A percentile compares a stretch with the other conserved stretches of the same genome.
Conservation (phyloP, 805 yeast species). For the Pichia gijzeniarum region DNA sequence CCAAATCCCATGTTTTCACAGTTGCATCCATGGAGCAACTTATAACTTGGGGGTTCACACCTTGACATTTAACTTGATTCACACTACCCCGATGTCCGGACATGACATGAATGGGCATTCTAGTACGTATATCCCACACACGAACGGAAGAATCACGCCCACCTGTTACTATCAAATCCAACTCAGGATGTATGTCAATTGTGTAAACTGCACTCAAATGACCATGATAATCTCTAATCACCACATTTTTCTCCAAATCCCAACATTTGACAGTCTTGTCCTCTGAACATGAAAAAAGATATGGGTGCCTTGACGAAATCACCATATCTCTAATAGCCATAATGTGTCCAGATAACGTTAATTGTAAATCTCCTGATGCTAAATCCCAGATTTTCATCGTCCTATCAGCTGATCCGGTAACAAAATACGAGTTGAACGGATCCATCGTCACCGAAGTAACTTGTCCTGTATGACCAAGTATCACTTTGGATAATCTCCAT, state of each 20-base stretch:
- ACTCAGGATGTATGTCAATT: conserved; percentile 78
- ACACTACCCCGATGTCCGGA: conserved; percentile 79
- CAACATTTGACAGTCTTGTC: conserved; percentile 91
- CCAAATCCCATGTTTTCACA: conserved; percentile 82
- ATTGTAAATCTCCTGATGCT: conserved; percentile 58
- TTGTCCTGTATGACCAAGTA: conserved; percentile 93
- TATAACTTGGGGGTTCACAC: conserved; percentile 78
- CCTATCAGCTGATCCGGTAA: conserved; percentile 83
- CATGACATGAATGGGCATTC: conserved; percentile 66
- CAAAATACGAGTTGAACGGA: conserved; percentile 86
- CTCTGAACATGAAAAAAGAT: conserved; percentile 86
- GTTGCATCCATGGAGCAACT: conserved; percentile 83
- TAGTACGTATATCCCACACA: conserved; percentile 90
- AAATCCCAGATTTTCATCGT: conserved; percentile 91
- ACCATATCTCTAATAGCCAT: conserved; percentile 80
- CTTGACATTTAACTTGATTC: conserved; percentile 58
- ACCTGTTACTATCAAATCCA: conserved; percentile 78
- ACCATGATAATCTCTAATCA: conserved; percentile 86
- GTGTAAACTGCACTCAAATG: conserved; percentile 87
- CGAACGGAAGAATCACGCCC: conserved; percentile 83
- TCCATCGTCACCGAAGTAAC: conserved; percentile 77
- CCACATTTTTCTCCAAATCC: conserved; percentile 85
- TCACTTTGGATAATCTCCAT: conserved; percentile 68
- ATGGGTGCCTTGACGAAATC: conserved; percentile 73
- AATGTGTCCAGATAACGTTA: conserved; percentile 84